Conservation (phyloP, 768 basidiomycete genomes). For the Lactarius deliciosus region DNA sequence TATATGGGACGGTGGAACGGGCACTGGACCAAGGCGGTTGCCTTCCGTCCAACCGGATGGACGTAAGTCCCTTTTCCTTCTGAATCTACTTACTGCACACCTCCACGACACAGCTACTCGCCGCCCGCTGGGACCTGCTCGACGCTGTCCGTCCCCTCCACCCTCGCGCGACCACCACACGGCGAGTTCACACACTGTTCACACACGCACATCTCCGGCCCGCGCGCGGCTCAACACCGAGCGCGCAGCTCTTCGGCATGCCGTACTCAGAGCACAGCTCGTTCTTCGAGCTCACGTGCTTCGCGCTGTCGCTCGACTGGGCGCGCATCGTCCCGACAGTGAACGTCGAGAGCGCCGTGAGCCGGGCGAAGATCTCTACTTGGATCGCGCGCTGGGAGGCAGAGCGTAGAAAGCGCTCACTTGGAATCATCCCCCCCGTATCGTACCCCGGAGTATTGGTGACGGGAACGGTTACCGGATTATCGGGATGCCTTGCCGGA, state of each 20-base stretch:
- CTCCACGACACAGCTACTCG: slow-evolving; percentile 49
- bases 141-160: slow-evolving; percentile 60
- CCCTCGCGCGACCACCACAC: slow-evolving; percentile 67
- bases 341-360: slow-evolving; percentile 84
- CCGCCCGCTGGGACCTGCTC: slow-evolving; percentile 63
- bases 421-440: slow-evolving; percentile 39
- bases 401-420: slow-evolving; percentile 23
- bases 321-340: slow-evolving; percentile 93
- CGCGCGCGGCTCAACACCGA: slow-evolving; percentile 68
- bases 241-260: slow-evolving; percentile 74
- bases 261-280: slow-evolving; percentile 96
- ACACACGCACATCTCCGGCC: slow-evolving; percentile 66
- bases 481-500: no score
- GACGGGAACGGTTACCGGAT: neutral
- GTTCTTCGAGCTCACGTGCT: slow-evolving; percentile 94
- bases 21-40: slow-evolving; percentile 62
- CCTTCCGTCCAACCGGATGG: slow-evolving; percentile 33
- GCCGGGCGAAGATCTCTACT: slow-evolving; percentile 79
- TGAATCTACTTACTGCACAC: no score
- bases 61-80: no score
- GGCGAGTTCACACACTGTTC: no score
- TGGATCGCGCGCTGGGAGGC: slow-evolving; percentile 72
- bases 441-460: slow-evolving; percentile 51
- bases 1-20: slow-evolving; percentile 78
- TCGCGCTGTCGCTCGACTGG: slow-evolving; percentile 87